phyloP scores from a whole-genome alignment of 192 early-diverging fungal species.

The Thamnidium elegans region DNA sequence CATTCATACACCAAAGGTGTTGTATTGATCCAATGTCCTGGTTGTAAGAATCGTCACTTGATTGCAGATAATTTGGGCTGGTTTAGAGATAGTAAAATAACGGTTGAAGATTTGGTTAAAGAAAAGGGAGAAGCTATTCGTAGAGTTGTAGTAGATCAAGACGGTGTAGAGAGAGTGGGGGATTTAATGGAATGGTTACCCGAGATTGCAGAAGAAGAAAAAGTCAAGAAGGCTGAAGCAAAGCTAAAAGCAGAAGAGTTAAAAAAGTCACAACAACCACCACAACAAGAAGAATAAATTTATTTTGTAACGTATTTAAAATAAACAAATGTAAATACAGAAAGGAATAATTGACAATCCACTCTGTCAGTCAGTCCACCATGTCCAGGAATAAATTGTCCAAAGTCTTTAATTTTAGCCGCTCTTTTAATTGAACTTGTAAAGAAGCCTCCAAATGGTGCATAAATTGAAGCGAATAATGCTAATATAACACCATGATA shows the following conservation, averaged over 20 bases:
- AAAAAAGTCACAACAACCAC: neutral
- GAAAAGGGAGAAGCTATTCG: slow-evolving; percentile 71
- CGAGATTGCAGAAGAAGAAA: slow-evolving; percentile 45
- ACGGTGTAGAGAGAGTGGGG: slow-evolving; percentile 36
- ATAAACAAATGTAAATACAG: slow-evolving; percentile 86
- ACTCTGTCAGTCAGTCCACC: slow-evolving; percentile 96
- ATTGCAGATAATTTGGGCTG: slow-evolving; percentile 98
- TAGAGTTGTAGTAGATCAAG: slow-evolving; percentile 42
- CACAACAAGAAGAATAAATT: neutral
- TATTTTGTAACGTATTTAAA: slow-evolving; percentile 33
- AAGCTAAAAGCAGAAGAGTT: slow-evolving; percentile 7
- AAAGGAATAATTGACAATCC: slow-evolving; percentile 98
- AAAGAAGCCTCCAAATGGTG: slow-evolving; percentile 97
- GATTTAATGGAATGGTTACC: slow-evolving; percentile 55
- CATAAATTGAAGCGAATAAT: slow-evolving; percentile 86
- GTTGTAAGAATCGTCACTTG: slow-evolving; percentile 87
- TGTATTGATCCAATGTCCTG: slow-evolving; percentile 89
- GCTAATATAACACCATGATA: slow-evolving; percentile 85
- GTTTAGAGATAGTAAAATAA: slow-evolving; percentile 73
- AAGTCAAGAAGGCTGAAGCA: slow-evolving; percentile 33
- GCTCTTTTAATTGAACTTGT: slow-evolving; percentile 93
- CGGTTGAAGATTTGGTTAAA: slow-evolving; percentile 79
- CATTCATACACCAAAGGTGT: slow-evolving; percentile 88
- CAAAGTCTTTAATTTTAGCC: slow-evolving; percentile 96
- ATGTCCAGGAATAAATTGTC: slow-evolving; percentile 93